These are phyloP conservation scores for Penicillium sp. DNA, from an alignment of 2,329 filamentous ascomycete genomes.

Conservation along the genomic window DNA sequence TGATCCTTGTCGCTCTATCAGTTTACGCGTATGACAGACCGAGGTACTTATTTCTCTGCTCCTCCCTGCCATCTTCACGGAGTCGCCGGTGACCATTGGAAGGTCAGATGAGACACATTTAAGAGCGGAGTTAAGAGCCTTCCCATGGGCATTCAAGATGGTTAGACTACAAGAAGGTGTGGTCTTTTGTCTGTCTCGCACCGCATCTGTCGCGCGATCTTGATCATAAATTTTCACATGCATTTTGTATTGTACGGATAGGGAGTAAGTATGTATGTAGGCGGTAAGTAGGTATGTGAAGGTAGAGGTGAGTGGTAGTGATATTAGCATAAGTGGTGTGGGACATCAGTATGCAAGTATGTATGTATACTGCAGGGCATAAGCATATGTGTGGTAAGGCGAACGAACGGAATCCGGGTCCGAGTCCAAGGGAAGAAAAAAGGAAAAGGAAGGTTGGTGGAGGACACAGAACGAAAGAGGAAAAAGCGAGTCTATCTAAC, in stretches of 20 bases:
- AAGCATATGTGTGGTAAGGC: background rate
- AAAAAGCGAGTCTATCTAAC: conserved; percentile 11
- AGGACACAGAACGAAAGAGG: background rate
- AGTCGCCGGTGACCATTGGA: background rate
- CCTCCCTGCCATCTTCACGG: background rate
- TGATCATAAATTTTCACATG: background rate
- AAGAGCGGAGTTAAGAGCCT: no score
- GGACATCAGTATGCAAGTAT: conserved; percentile 6
- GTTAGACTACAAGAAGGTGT: no score
- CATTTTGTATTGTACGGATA: background rate
- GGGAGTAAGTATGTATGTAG: background rate
- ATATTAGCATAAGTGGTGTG: conserved; percentile 19
- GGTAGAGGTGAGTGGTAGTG: conserved; percentile 14
- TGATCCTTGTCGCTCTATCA: background rate
- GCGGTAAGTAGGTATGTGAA: background rate
- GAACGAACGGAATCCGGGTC: background rate
- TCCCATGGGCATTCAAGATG: no score
- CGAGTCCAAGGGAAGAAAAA: background rate
- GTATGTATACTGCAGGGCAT: conserved; percentile 6
- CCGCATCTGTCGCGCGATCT: background rate
- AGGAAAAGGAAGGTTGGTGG: background rate
- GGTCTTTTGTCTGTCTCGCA: no score
- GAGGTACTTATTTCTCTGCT: background rate
- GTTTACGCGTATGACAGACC: background rate
- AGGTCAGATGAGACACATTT: no score